A percentile compares a stretch with the other conserved stretches of the same genome.
Evolutionary conservation across 257 asterid genomes (phyloP).

Genomic region (Petunia axillaris): DNA sequence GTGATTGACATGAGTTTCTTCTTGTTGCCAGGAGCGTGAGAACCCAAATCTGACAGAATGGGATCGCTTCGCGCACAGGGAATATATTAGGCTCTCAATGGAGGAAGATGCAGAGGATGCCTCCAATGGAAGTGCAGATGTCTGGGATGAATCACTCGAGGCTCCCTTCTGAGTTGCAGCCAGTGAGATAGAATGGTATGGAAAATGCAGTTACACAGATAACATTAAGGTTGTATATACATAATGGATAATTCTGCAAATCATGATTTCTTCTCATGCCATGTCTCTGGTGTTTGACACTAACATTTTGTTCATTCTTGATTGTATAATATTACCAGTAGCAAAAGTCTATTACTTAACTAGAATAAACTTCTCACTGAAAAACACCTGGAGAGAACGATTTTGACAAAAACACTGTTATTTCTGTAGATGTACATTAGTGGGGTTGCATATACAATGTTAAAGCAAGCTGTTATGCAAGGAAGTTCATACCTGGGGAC

Average conservation of each 20-base stretch:
- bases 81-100: conserved; percentile 98
- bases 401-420: neutral
- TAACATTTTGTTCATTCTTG: neutral
- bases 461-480: neutral
- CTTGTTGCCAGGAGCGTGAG: conserved; percentile 86
- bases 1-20: conserved; percentile 29
- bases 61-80: conserved; percentile 99
- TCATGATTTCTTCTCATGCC: conserved; percentile 17
- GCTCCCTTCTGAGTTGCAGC: conserved; percentile 85
- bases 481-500: neutral
- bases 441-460: conserved; percentile 14
- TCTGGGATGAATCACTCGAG: conserved; percentile 99
- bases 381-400: neutral
- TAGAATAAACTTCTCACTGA: neutral
- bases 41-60: conserved; percentile 97
- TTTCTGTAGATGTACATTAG: neutral
- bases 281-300: neutral
- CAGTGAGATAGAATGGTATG: conserved; percentile 49
- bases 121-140: conserved; percentile 99
- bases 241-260: conserved; percentile 15
- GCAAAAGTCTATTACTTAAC: neutral
- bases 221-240: neutral
- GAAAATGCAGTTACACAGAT: conserved; percentile 25
- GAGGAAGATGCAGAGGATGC: conserved; percentile 99
- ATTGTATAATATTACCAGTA: neutral